Conservation (phyloP, 768 basidiomycete species). For the Suillus placidus region DNA sequence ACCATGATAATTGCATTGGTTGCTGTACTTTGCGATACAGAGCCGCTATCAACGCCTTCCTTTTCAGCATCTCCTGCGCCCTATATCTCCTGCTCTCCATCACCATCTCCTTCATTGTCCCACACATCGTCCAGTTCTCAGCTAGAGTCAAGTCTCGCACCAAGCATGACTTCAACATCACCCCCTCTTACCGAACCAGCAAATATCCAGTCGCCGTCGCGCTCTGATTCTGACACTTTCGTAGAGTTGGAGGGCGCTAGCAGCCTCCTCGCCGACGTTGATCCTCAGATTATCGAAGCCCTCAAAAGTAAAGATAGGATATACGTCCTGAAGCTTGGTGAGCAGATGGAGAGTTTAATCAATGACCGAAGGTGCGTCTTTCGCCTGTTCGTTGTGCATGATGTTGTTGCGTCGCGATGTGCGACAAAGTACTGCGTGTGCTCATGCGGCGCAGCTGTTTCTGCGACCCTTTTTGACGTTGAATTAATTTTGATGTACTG, state of each 20-base stretch:
- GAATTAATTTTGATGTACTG: constrained; percentile 20
- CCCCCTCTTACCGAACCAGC: constrained; percentile 20
- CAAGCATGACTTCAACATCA: constrained; percentile 11
- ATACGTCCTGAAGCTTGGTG: constrained; percentile 87
- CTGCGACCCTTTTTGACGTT: not conserved
- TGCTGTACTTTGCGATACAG: constrained; percentile 11
- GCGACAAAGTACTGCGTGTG: constrained; percentile 2
- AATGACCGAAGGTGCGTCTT: constrained; percentile 66
- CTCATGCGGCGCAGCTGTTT: constrained; percentile 9
- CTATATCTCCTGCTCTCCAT: constrained; percentile 19
- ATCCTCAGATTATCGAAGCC: constrained; percentile 82
- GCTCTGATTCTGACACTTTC: constrained; percentile 32
- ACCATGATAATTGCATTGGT: constrained; percentile 11
- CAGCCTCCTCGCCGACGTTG: constrained; percentile 49
- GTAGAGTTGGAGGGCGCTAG: constrained; percentile 31
- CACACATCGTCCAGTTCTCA: constrained; percentile 17
- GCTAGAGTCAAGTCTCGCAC: constrained; percentile 17
- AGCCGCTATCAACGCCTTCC: constrained; percentile 11
- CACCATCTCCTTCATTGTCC: constrained; percentile 16
- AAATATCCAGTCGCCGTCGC: constrained; percentile 19
- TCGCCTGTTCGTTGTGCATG: constrained; percentile 15
- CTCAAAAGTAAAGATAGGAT: constrained; percentile 86
- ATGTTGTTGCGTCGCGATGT: constrained; percentile 8
- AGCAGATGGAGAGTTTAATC: constrained; percentile 81
- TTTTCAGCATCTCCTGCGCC: constrained; percentile 15